These are phyloP conservation scores for Piedraia hortae DNA, from an alignment of 2,329 filamentous ascomycete genomes.

Conservation along the genomic window DNA sequence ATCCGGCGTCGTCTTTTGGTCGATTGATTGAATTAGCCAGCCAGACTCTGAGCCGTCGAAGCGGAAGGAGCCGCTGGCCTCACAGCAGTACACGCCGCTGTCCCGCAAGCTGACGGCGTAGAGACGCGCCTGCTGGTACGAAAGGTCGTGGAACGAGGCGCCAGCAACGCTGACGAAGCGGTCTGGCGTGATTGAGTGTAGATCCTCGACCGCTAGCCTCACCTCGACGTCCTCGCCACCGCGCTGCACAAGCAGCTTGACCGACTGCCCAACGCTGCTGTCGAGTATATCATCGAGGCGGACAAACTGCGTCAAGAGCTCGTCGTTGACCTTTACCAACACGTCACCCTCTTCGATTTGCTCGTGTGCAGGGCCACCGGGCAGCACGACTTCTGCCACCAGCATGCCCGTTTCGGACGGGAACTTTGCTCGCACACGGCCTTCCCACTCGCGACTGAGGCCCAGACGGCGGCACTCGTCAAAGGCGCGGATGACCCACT, in stretches of 20 bases:
- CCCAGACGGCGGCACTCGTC: slow-evolving; percentile 85
- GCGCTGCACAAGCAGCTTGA: slow-evolving; percentile 61
- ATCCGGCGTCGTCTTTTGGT: slow-evolving; percentile 74
- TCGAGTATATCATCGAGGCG: slow-evolving; percentile 78
- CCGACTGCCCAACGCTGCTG: slow-evolving; percentile 50
- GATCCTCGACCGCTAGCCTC: slow-evolving; percentile 58
- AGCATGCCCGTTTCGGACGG: slow-evolving; percentile 92
- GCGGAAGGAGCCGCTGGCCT: slow-evolving; percentile 81
- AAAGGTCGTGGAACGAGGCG: slow-evolving; percentile 82
- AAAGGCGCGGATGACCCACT: slow-evolving; percentile 90
- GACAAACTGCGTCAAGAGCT: slow-evolving; percentile 80
- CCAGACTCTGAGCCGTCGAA: slow-evolving; percentile 77
- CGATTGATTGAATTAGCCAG: slow-evolving; percentile 78
- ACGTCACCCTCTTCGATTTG: slow-evolving; percentile 90
- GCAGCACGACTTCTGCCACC: slow-evolving; percentile 81
- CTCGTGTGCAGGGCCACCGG: slow-evolving; percentile 59
- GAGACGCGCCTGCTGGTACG: slow-evolving; percentile 88
- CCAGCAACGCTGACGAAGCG: slow-evolving; percentile 86
- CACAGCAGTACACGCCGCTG: slow-evolving; percentile 69
- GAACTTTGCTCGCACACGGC: slow-evolving; percentile 52
- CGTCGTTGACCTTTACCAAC: slow-evolving; percentile 72
- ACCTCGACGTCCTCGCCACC: slow-evolving; percentile 71
- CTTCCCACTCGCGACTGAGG: slow-evolving; percentile 62
- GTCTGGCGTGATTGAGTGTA: slow-evolving; percentile 86
- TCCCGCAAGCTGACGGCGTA: slow-evolving; percentile 68